Percentiles rank a stretch among this genome's conserved stretches.
phyloP scores from a whole-genome alignment of 2,329 filamentous ascomycete species.

The Paecilomyces fulvus region DNA sequence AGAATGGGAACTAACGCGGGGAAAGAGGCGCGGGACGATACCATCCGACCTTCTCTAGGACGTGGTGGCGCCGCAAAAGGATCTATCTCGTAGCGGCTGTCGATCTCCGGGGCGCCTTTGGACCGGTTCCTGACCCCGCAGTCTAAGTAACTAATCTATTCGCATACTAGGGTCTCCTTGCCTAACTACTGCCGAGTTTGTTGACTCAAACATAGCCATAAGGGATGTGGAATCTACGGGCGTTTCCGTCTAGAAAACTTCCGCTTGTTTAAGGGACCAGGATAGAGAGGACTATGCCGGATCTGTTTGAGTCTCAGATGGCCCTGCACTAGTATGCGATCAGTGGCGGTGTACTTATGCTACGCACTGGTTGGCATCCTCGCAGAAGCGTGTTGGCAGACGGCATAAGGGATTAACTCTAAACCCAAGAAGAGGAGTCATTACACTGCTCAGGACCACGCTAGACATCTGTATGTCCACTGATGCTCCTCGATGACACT shows the following conservation, averaged over 20 bases:
- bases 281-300: neutral
- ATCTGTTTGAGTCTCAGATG: neutral
- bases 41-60: neutral
- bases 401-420: neutral
- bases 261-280: neutral
- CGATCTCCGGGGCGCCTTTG: neutral
- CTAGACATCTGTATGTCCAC: neutral
- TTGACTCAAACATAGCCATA: neutral
- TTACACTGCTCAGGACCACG: neutral
- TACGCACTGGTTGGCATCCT: neutral
- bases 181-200: neutral
- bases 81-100: neutral
- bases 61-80: neutral
- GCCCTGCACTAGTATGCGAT: neutral
- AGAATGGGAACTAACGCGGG: neutral
- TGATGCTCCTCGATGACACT: neutral
- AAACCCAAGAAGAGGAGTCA: neutral
- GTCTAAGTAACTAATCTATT: neutral
- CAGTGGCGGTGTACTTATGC: neutral
- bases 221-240: neutral
- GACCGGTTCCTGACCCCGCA: neutral
- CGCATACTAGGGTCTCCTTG: neutral
- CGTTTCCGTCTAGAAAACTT: neutral
- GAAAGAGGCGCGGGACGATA: neutral
- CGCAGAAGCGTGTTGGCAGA: neutral